Evolutionary conservation across 352 stramenopile genomes (phyloP).

Genomic region (Aphanomyces euteiches): DNA sequence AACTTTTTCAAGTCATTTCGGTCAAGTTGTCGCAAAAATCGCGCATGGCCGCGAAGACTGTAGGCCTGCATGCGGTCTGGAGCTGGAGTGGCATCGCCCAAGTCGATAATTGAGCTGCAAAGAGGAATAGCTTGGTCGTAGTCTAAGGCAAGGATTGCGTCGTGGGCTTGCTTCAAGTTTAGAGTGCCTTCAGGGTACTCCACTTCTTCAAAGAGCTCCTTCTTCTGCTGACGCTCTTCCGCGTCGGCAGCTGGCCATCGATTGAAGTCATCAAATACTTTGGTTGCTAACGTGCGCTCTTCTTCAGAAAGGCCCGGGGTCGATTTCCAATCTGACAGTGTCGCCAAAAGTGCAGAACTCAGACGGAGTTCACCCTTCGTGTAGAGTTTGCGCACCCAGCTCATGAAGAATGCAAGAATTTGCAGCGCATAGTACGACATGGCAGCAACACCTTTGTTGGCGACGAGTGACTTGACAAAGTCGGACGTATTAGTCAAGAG

Average conservation of each 20-base stretch:
- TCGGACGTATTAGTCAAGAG: conserved; percentile 26
- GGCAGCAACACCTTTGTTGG: conserved; percentile 35
- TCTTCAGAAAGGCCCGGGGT: conserved; percentile 32
- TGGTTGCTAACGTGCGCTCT: conserved; percentile 35
- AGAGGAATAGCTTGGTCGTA: conserved; percentile 8
- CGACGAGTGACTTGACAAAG: conserved; percentile 35
- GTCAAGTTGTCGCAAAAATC: conserved; percentile 1
- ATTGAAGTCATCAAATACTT: conserved; percentile 44
- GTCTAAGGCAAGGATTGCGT: not conserved
- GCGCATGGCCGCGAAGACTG: conserved; percentile 6
- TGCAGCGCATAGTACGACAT: conserved; percentile 41
- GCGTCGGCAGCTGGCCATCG: conserved; percentile 42
- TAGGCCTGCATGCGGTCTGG: not conserved
- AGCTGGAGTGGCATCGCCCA: not conserved
- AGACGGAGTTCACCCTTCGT: conserved; percentile 40
- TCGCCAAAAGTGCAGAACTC: conserved; percentile 36
- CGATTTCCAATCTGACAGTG: conserved; percentile 35
- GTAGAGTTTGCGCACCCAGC: conserved; percentile 48
- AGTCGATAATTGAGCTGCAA: not conserved
- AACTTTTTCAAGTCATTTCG: conserved; percentile 13
- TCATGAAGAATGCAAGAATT: conserved; percentile 45
- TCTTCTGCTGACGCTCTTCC: not conserved
- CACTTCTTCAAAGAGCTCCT: not conserved
- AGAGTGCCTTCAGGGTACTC: conserved; percentile 7
- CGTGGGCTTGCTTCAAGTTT: conserved; percentile 12